Evolutionary conservation across 306 rosid genomes (phyloP).

Genomic region (Sphenostylis stenocarpa): DNA sequence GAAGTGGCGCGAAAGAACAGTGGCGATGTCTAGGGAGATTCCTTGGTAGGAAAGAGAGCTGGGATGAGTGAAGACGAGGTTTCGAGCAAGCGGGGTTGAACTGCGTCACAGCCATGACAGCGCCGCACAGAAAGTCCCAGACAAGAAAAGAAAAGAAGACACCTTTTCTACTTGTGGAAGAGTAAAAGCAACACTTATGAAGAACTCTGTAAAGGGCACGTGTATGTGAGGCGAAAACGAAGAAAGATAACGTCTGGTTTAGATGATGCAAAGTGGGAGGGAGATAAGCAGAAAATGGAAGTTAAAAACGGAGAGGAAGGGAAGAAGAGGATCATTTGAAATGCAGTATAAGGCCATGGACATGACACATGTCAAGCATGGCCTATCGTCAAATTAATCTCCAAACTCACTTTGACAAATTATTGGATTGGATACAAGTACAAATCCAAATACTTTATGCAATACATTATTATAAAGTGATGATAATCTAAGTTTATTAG

Average conservation of each 20-base stretch:
- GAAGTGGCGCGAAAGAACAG: constrained; percentile 42
- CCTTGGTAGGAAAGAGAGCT: constrained; percentile 52
- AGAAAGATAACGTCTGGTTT: constrained; percentile 10
- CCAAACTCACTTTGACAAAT: background rate
- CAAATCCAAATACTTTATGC: background rate
- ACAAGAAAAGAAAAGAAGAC: background rate
- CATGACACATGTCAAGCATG: constrained; percentile 66
- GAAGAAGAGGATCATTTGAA: constrained; percentile 38
- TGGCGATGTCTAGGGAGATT: constrained; percentile 37
- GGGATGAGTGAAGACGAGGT: constrained; percentile 50
- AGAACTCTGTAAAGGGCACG: constrained; percentile 1
- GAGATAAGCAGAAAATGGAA: background rate
- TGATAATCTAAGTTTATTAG: background rate
- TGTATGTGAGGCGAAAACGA: background rate
- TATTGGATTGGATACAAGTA: background rate
- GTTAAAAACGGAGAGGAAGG: background rate
- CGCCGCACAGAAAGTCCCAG: constrained; percentile 32
- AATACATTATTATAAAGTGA: background rate
- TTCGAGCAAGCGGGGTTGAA: constrained; percentile 50
- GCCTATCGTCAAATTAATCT: background rate
- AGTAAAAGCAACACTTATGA: constrained; percentile 7
- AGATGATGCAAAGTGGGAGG: constrained; percentile 37
- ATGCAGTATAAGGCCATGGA: constrained; percentile 54
- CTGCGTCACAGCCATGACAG: constrained; percentile 75
- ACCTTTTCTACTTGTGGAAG: background rate